Conservation (phyloP, 345 rosid genomes). For the Stellera chamaejasme region DNA sequence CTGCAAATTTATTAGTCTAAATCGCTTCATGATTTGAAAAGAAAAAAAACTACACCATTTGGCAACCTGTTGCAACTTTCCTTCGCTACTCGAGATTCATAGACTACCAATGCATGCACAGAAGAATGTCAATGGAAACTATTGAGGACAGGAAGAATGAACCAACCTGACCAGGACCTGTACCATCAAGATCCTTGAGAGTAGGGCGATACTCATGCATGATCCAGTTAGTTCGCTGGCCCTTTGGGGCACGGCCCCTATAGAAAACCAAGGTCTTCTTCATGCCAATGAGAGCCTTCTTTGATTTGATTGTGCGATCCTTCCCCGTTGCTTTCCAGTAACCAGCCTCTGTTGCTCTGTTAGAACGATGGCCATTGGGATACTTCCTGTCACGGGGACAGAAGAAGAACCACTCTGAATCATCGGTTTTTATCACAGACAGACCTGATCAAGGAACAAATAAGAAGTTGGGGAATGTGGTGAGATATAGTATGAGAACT, state of each 20-base stretch:
- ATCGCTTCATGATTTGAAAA: too few species aligned
- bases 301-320: slow-evolving; percentile 71
- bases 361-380: slow-evolving; percentile 90
- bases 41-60: too few species aligned
- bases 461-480: background rate
- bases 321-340: slow-evolving; percentile 97
- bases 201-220: slow-evolving; percentile 95
- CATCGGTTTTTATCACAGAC: slow-evolving; percentile 77
- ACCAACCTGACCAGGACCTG: slow-evolving; percentile 73
- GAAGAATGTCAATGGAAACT: background rate
- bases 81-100: too few species aligned
- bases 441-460: slow-evolving; percentile 27
- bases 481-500: background rate
- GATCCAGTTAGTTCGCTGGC: slow-evolving; percentile 79
- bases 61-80: too few species aligned
- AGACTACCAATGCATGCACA: too few species aligned
- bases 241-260: slow-evolving; percentile 92
- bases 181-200: slow-evolving; percentile 61
- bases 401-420: slow-evolving; percentile 96
- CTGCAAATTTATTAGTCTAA: background rate
- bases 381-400: slow-evolving; percentile 87
- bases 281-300: slow-evolving; percentile 67
- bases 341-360: slow-evolving; percentile 92
- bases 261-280: slow-evolving; percentile 90
- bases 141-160: background rate